Conservation (phyloP, 768 basidiomycete genomes). For the Mrakia blollopis region DNA sequence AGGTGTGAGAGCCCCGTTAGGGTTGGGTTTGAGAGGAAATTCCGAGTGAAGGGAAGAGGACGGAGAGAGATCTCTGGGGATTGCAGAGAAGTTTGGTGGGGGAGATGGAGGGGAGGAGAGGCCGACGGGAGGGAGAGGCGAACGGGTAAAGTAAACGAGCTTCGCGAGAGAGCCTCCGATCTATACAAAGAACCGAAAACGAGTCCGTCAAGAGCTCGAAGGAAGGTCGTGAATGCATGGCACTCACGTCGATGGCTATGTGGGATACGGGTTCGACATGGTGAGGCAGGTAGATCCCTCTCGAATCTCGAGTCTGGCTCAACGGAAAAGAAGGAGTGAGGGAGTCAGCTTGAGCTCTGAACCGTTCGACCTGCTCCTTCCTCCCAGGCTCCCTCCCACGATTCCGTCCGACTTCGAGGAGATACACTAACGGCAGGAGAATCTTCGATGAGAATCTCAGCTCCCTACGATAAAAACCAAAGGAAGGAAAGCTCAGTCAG, state of each 20-base stretch:
- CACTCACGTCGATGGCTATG: conserved; percentile 92
- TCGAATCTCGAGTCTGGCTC: conserved; percentile 75
- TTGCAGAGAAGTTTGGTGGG: conserved; percentile 33
- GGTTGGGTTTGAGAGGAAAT: conserved; percentile 42
- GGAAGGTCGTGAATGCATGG: background rate
- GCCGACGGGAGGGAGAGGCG: conserved; percentile 48
- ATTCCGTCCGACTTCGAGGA: background rate
- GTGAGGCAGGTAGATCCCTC: conserved; percentile 95
- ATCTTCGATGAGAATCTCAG: conserved; percentile 86
- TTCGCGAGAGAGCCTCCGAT: conserved; percentile 96
- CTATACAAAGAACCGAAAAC: conserved; percentile 48
- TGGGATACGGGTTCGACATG: conserved; percentile 96
- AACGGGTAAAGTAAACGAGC: conserved; percentile 96
- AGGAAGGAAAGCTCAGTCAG: background rate
- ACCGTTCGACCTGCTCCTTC: background rate
- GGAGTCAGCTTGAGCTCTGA: background rate
- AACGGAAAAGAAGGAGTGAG: conserved; percentile 27
- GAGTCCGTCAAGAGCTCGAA: background rate
- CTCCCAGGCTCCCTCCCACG: background rate
- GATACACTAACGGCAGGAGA: conserved; percentile 71
- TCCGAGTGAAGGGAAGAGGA: conserved; percentile 39
- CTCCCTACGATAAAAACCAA: conserved; percentile 51
- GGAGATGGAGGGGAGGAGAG: conserved; percentile 31
- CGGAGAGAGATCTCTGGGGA: conserved; percentile 29
- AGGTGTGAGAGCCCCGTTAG: conserved; percentile 76